A percentile compares a stretch with the other conserved stretches of the same genome.
These are phyloP conservation scores for Ophiostoma populinum DNA, from an alignment of 2,329 filamentous ascomycete genomes.

Conservation along the genomic window DNA sequence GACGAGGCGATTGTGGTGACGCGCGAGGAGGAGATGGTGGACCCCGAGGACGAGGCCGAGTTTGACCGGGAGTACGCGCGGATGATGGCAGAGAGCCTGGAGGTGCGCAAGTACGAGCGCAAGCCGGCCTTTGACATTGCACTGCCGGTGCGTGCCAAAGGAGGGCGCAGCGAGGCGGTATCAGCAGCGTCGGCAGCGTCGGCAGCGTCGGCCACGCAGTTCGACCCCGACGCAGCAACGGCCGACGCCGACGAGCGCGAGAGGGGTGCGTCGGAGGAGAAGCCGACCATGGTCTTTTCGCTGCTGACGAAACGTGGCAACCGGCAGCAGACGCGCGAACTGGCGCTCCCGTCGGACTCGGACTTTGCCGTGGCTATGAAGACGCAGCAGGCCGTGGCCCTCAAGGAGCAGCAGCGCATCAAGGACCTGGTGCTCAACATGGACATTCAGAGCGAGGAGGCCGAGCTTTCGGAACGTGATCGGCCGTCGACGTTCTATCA, in stretches of 20 bases:
- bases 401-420: constrained; percentile 94
- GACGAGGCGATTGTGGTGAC: constrained; percentile 88
- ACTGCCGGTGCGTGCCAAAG: constrained; percentile 65
- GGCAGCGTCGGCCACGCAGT: background rate
- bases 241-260: constrained; percentile 2
- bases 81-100: constrained; percentile 94
- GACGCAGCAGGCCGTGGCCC: constrained; percentile 83
- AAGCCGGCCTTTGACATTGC: constrained; percentile 94
- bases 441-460: constrained; percentile 70
- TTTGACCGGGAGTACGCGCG: constrained; percentile 97
- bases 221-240: too few relatives aligned
- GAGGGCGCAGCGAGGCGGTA: constrained; percentile 10
- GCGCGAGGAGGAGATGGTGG: constrained; percentile 72
- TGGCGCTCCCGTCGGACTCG: constrained; percentile 79
- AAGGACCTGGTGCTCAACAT: constrained; percentile 96
- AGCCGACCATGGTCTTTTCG: constrained; percentile 88
- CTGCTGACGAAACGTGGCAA: constrained; percentile 92
- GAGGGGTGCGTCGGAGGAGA: constrained; percentile 2
- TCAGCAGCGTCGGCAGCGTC: background rate
- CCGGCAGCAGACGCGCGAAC: constrained; percentile 85
- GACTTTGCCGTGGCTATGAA: constrained; percentile 94
- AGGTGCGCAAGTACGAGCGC: constrained; percentile 83
- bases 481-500: constrained; percentile 30
- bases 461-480: constrained; percentile 30
- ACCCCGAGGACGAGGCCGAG: constrained; percentile 88